phyloP scores from a whole-genome alignment of 352 stramenopile species.

The Peronospora farinosa region DNA sequence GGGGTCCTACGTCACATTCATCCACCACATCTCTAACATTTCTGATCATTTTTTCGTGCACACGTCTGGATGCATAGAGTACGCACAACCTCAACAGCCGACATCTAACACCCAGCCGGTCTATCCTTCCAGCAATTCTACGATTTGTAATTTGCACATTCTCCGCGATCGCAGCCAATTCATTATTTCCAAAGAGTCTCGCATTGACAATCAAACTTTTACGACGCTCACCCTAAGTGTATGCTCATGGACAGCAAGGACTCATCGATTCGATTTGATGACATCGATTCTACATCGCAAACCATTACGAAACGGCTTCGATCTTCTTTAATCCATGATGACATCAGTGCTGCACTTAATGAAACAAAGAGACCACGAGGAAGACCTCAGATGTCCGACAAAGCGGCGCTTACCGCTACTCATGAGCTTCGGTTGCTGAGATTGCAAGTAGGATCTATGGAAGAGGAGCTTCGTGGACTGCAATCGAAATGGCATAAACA shows the following conservation, averaged over 20 bases:
- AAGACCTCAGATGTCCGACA: conserved; percentile 11
- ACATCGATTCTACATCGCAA: conserved; percentile 1
- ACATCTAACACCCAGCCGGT: no score
- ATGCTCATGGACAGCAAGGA: conserved; percentile 2
- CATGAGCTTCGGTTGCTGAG: conserved; percentile 34
- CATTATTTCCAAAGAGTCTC: not conserved
- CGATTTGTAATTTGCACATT: no score
- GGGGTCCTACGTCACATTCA: no score
- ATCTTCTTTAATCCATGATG: conserved; percentile 2
- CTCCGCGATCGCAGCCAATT: no score
- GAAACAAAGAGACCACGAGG: not conserved
- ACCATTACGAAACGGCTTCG: conserved; percentile 14
- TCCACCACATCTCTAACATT: no score
- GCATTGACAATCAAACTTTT: not conserved
- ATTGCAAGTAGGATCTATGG: conserved; percentile 32
- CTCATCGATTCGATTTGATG: not conserved
- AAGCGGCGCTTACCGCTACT: conserved; percentile 18
- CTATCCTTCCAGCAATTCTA: no score
- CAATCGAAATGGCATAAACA: conserved; percentile 21
- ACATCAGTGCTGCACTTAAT: conserved; percentile 10
- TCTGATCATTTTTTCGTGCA: no score
- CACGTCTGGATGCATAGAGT: no score
- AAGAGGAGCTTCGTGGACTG: conserved; percentile 21
- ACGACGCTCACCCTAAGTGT: no score
- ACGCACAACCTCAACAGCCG: no score